Evolutionary conservation across 2,329 filamentous ascomycete species (phyloP).

Genomic region (Arthrobotrys conoides): DNA sequence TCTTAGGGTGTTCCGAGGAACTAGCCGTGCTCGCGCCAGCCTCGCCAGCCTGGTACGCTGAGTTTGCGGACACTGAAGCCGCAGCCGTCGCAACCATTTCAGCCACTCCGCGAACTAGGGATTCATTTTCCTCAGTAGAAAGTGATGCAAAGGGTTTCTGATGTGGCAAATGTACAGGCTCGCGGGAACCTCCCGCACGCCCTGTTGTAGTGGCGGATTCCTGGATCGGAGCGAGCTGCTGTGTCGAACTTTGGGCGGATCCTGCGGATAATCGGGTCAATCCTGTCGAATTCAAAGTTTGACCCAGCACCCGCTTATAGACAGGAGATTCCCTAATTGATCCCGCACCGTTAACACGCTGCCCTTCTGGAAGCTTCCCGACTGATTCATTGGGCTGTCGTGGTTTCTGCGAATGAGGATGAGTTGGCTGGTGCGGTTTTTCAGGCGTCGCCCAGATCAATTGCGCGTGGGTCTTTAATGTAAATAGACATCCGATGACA

Average conservation of each 20-base stretch:
- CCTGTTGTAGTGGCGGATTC: conserved; percentile 64
- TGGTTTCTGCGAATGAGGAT: conserved; percentile 41
- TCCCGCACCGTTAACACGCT: conserved; percentile 64
- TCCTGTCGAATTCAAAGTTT: conserved; percentile 85
- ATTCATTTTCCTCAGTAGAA: conserved; percentile 84
- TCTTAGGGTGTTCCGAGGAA: conserved; percentile 59
- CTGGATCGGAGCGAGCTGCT: conserved; percentile 12
- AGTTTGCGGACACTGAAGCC: conserved; percentile 75
- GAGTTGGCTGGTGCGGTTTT: conserved; percentile 62
- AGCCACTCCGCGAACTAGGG: conserved; percentile 85
- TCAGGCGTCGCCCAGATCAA: conserved; percentile 83
- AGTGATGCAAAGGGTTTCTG: conserved; percentile 74
- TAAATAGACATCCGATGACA: conserved; percentile 94
- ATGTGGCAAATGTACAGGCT: conserved; percentile 71
- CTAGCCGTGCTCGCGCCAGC: conserved; percentile 55
- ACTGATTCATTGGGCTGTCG: conserved; percentile 57
- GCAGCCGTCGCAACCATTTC: conserved; percentile 93
- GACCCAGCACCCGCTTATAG: conserved; percentile 92
- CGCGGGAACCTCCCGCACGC: conserved; percentile 83
- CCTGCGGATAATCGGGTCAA: conserved; percentile 66
- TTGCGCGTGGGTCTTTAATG: conserved; percentile 92
- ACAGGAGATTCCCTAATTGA: conserved; percentile 85
- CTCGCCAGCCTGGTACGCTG: conserved; percentile 45
- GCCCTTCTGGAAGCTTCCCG: conserved; percentile 61
- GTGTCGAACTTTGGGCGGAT: conserved; percentile 44